These are phyloP conservation scores for Avena insularis DNA, from an alignment of 176 grass and related monocot genomes.

Conservation along the genomic window DNA sequence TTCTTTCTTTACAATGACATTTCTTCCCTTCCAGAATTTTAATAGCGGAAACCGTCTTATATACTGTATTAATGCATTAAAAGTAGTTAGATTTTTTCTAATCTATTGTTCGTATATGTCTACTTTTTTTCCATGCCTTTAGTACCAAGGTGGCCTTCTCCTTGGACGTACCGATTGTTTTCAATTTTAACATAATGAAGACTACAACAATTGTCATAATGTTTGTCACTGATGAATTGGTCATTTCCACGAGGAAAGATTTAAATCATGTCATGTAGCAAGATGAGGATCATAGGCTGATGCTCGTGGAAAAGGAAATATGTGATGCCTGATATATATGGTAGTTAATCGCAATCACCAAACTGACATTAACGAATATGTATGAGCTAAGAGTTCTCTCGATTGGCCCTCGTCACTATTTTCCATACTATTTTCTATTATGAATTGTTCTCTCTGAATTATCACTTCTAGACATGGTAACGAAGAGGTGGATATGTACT, in stretches of 20 bases:
- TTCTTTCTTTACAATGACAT: background rate
- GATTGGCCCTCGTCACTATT: background rate
- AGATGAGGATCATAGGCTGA: background rate
- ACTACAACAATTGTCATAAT: background rate
- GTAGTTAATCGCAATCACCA: background rate
- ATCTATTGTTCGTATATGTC: too few species aligned
- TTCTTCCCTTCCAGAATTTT: background rate
- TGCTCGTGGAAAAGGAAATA: background rate
- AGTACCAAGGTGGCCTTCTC: background rate
- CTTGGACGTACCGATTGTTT: background rate
- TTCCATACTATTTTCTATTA: too few species aligned
- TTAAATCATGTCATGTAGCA: background rate
- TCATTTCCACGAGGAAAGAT: background rate
- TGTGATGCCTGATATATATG: background rate
- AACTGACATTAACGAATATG: background rate
- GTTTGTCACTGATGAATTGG: background rate
- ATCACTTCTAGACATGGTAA: background rate
- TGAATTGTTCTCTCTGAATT: background rate
- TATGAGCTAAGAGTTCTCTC: background rate
- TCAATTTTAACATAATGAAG: background rate
- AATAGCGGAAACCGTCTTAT: too few species aligned
- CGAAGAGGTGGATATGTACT: slow-evolving; percentile 8
- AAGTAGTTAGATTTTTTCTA: too few species aligned
- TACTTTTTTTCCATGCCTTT: background rate
- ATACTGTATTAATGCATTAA: too few species aligned